Conservation (phyloP, 2,329 filamentous ascomycete species). For the Madurella mycetomatis region DNA sequence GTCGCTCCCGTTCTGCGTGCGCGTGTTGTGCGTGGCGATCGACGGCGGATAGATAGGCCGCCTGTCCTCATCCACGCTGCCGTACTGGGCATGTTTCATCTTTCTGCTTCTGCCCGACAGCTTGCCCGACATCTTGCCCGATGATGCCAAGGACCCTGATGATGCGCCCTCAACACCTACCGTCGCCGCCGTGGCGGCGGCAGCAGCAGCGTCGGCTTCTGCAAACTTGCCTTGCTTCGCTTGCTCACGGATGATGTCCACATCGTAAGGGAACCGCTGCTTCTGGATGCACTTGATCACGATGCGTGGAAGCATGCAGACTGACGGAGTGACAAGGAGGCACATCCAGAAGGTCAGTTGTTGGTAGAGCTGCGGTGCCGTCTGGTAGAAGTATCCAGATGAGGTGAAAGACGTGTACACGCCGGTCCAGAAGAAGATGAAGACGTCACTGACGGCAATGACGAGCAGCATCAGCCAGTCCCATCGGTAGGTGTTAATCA, state of each 20-base stretch:
- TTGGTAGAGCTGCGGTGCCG: constrained; percentile 73
- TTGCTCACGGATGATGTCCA: constrained; percentile 95
- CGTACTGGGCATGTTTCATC: constrained; percentile 53
- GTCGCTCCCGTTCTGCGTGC: constrained; percentile 88
- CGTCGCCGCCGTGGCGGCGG: constrained; percentile 34
- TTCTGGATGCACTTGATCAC: constrained; percentile 85
- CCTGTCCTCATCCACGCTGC: constrained; percentile 76
- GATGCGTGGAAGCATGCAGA: constrained; percentile 85
- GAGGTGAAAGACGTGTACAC: constrained; percentile 61
- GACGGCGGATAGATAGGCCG: constrained; percentile 93
- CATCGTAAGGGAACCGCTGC: constrained; percentile 85
- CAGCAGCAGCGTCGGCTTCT: constrained; percentile 48
- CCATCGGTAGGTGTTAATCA: constrained; percentile 97
- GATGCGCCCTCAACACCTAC: constrained; percentile 40
- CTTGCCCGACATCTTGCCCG: constrained; percentile 52
- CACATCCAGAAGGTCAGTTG: constrained; percentile 84
- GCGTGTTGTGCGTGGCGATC: constrained; percentile 74
- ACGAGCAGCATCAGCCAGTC: constrained; percentile 92
- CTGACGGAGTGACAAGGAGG: constrained; percentile 70
- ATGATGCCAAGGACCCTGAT: constrained; percentile 57
- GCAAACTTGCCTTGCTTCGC: constrained; percentile 77
- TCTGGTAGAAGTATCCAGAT: constrained; percentile 63
- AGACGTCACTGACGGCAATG: constrained; percentile 72
- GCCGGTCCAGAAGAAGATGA: constrained; percentile 95
- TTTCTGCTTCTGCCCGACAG: constrained; percentile 47